Percentiles rank a stretch among this genome's conserved stretches.
Conservation (phyloP, 1,284 basidiomycete genomes). For the Cystobasidium slooffiae region DNA sequence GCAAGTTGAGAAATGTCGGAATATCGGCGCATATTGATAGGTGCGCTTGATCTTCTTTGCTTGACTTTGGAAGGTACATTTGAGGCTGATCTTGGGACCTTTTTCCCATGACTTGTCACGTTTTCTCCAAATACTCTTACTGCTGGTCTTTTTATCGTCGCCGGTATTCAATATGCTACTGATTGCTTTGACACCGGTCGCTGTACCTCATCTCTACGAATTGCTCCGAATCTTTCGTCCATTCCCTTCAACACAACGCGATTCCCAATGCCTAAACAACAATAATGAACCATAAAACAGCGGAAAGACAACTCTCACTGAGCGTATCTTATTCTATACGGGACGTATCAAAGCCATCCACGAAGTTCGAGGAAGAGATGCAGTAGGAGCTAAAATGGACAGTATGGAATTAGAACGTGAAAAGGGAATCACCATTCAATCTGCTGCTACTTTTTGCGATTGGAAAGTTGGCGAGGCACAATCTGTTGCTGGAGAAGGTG, state of each 20-base stretch:
- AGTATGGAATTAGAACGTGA: conserved; percentile 98
- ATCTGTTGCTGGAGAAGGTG: conserved; percentile 63
- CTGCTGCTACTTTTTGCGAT: conserved; percentile 96
- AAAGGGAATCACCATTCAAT: conserved; percentile 99
- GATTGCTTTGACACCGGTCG: no score
- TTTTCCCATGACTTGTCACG: no score
- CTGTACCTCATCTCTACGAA: no score
- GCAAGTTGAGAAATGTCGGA: conserved; percentile 59
- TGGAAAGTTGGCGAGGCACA: conserved; percentile 68
- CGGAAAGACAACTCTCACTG: conserved; percentile 98
- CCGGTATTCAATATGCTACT: no score
- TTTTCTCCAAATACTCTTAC: no score
- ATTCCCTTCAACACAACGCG: neutral
- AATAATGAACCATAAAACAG: conserved; percentile 59
- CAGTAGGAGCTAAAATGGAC: conserved; percentile 99
- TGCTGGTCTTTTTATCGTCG: no score
- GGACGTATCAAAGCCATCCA: conserved; percentile 95
- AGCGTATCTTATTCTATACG: conserved; percentile 95
- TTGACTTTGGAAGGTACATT: neutral
- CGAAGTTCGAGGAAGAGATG: conserved; percentile 92
- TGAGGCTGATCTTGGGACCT: neutral
- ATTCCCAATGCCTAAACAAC: neutral
- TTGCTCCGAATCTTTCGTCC: no score
- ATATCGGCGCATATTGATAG: conserved; percentile 59
- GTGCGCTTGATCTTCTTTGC: neutral